phyloP scores from a whole-genome alignment of 108 stramenopile species.

The Craspedostauros australis region DNA sequence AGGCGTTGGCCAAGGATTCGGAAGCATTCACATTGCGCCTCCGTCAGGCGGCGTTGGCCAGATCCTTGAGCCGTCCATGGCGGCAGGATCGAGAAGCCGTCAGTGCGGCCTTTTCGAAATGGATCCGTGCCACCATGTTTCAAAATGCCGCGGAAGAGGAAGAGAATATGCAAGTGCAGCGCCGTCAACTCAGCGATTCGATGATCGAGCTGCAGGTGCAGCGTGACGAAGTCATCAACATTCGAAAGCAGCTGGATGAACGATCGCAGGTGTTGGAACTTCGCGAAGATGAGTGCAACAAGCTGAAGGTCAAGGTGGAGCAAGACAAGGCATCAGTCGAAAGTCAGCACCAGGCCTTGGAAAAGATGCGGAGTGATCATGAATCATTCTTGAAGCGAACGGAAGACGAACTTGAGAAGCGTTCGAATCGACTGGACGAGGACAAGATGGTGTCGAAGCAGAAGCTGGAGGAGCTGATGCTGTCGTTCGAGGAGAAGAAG shows the following conservation, averaged over 20 bases:
- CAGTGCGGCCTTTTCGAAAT: conserved; percentile 42
- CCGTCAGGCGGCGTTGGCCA: conserved; percentile 21
- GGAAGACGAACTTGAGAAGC: conserved; percentile 12
- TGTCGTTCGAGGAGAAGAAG: conserved; percentile 18
- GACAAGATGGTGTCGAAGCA: not conserved
- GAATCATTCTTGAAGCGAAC: too few relatives aligned
- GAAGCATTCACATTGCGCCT: conserved; percentile 4
- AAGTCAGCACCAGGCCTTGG: too few relatives aligned
- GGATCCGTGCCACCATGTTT: conserved; percentile 40
- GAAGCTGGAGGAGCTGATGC: not conserved
- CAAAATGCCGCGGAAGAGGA: conserved; percentile 15
- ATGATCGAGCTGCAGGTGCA: too few relatives aligned
- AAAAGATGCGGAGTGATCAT: too few relatives aligned
- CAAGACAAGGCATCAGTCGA: too few relatives aligned
- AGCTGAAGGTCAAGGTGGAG: too few relatives aligned
- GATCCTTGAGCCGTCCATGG: conserved; percentile 16
- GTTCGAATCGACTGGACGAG: conserved; percentile 8
- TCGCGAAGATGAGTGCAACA: too few relatives aligned
- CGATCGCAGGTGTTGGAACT: too few relatives aligned
- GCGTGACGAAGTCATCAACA: too few relatives aligned
- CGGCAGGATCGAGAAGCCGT: conserved; percentile 36
- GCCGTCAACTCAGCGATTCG: too few relatives aligned
- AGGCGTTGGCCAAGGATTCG: conserved; percentile 6
- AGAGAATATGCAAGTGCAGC: too few relatives aligned
- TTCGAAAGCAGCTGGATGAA: too few relatives aligned